phyloP scores from a whole-genome alignment of 345 rosid species.

The Eucalyptus grandis region DNA sequence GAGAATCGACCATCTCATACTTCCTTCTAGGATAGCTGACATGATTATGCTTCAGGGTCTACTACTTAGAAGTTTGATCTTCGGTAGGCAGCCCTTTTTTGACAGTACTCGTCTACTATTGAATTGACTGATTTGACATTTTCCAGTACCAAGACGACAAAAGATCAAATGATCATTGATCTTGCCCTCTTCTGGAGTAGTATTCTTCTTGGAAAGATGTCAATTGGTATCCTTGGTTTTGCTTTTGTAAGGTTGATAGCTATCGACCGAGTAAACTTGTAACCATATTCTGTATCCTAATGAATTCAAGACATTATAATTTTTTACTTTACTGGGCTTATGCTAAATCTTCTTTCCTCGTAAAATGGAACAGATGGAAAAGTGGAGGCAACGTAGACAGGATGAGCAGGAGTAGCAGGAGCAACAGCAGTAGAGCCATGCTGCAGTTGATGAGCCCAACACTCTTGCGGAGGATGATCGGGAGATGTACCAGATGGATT shows the following conservation, averaged over 20 bases:
- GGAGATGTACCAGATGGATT: conserved; percentile 70
- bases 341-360: background rate
- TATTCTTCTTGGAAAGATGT: conserved; percentile 45
- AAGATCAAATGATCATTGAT: conserved; percentile 61
- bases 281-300: background rate
- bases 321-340: background rate
- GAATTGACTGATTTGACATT: background rate
- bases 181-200: conserved; percentile 61
- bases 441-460: conserved; percentile 1
- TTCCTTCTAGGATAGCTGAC: background rate
- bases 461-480: conserved; percentile 24
- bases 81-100: background rate
- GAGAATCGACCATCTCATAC: background rate
- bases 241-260: conserved; percentile 53
- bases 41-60: background rate
- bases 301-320: background rate
- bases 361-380: conserved; percentile 82
- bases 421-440: conserved; percentile 7
- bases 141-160: conserved; percentile 38
- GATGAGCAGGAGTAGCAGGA: conserved; percentile 5
- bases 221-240: conserved; percentile 60
- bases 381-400: conserved; percentile 34
- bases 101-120: background rate
- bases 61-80: too few species aligned
- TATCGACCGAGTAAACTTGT: background rate